Evolutionary conservation across 345 rosid genomes (phyloP).

Genomic region (Punica granatum): DNA sequence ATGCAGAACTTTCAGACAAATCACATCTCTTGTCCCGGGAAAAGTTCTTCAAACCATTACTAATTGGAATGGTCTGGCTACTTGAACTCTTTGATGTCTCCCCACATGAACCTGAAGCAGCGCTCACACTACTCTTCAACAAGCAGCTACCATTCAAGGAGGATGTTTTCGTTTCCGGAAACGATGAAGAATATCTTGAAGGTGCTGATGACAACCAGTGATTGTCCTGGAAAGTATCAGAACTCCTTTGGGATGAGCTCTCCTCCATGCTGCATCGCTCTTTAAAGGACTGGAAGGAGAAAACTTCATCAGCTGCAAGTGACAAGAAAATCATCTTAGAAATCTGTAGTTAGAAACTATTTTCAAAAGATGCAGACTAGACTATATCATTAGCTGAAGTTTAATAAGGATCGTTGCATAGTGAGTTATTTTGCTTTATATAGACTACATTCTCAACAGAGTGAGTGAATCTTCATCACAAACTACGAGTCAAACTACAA

Average conservation of each 20-base stretch:
- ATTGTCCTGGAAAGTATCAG: constrained; percentile 35
- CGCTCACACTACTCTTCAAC: constrained; percentile 33
- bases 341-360: background rate
- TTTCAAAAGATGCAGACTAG: background rate
- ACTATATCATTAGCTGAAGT: background rate
- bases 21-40: constrained; percentile 23
- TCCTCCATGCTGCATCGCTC: constrained; percentile 27
- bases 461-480: background rate
- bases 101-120: constrained; percentile 40
- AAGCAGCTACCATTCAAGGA: constrained; percentile 32
- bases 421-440: background rate
- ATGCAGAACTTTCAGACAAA: constrained; percentile 20
- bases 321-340: constrained; percentile 9
- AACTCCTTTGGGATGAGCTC: constrained; percentile 29
- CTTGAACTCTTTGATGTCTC: constrained; percentile 33
- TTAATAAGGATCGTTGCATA: background rate
- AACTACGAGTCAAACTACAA: background rate
- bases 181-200: constrained; percentile 33
- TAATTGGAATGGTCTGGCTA: constrained; percentile 27
- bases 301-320: constrained; percentile 39
- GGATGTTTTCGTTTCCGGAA: constrained; percentile 39
- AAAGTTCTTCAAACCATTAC: constrained; percentile 33
- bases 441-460: background rate
- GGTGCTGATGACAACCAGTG: constrained; percentile 30
- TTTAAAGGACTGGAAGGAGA: constrained; percentile 37